Percentiles rank a stretch among this genome's conserved stretches.
These are phyloP conservation scores for Eucalyptus erythrocorys DNA, from an alignment of 345 rosid genomes.

Conservation along the genomic window DNA sequence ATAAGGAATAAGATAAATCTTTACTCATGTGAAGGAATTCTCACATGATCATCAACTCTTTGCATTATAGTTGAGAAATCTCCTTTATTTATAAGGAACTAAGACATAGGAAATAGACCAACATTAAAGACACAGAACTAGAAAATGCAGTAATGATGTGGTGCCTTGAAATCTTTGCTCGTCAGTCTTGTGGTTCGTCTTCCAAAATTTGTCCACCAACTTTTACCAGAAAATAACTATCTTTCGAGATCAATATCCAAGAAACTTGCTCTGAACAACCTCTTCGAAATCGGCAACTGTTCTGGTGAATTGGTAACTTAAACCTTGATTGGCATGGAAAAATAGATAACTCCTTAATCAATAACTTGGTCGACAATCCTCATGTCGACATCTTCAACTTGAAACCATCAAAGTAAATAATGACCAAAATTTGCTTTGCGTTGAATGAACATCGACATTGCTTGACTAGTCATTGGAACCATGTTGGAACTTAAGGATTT, in stretches of 20 bases:
- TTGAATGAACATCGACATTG: not conserved
- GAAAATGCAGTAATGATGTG: not conserved
- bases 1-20: no score
- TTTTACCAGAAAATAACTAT: not conserved
- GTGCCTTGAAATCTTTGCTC: not conserved
- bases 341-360: not conserved
- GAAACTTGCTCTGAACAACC: not conserved
- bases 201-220: not conserved
- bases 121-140: not conserved
- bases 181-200: not conserved
- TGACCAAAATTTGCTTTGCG: not conserved
- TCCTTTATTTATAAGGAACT: not conserved
- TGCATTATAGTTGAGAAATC: not conserved
- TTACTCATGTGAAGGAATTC: not conserved
- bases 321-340: not conserved
- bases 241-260: not conserved
- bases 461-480: not conserved
- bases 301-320: not conserved
- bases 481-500: not conserved
- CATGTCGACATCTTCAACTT: not conserved
- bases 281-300: not conserved
- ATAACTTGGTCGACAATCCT: not conserved
- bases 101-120: not conserved
- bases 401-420: not conserved
- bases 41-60: not conserved